Percentiles rank a stretch among this genome's conserved stretches.
These are phyloP conservation scores for Cantharellus cinnabarinus DNA, from an alignment of 768 basidiomycete genomes.

Conservation along the genomic window DNA sequence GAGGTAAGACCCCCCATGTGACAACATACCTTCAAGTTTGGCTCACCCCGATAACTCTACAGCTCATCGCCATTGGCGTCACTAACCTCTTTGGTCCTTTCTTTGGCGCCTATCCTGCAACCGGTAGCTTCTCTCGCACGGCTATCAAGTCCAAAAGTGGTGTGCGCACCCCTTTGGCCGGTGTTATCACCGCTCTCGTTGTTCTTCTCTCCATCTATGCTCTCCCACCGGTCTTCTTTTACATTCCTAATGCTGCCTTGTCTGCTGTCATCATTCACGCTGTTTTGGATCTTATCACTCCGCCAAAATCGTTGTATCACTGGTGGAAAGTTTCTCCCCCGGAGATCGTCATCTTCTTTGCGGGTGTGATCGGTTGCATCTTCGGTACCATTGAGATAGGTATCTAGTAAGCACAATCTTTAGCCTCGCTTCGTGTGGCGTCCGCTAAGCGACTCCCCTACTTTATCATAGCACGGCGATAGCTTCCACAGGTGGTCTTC, in stretches of 20 bases:
- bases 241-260: slow-evolving; percentile 30
- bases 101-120: slow-evolving; percentile 86
- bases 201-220: slow-evolving; percentile 92
- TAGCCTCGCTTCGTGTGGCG: neutral
- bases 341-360: slow-evolving; percentile 76
- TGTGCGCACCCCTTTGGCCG: slow-evolving; percentile 87
- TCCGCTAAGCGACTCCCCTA: neutral
- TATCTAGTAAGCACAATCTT: slow-evolving; percentile 29
- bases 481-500: slow-evolving; percentile 50
- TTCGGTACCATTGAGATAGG: slow-evolving; percentile 92
- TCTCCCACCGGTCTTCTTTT: slow-evolving; percentile 36
- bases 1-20: slow-evolving; percentile 17
- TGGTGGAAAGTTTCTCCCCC: slow-evolving; percentile 92
- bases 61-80: slow-evolving; percentile 87
- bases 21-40: slow-evolving; percentile 12
- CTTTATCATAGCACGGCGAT: slow-evolving; percentile 34
- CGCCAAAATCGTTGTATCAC: slow-evolving; percentile 57
- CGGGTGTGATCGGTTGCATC: slow-evolving; percentile 72
- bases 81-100: slow-evolving; percentile 79
- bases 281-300: slow-evolving; percentile 47
- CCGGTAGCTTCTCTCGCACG: slow-evolving; percentile 96
- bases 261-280: slow-evolving; percentile 70
- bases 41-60: slow-evolving; percentile 35
- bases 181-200: slow-evolving; percentile 63
- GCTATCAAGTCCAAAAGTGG: slow-evolving; percentile 92